A percentile compares a stretch with the other conserved stretches of the same genome.
Conservation (phyloP, 768 basidiomycete species). For the Pleurotus giganteus region DNA sequence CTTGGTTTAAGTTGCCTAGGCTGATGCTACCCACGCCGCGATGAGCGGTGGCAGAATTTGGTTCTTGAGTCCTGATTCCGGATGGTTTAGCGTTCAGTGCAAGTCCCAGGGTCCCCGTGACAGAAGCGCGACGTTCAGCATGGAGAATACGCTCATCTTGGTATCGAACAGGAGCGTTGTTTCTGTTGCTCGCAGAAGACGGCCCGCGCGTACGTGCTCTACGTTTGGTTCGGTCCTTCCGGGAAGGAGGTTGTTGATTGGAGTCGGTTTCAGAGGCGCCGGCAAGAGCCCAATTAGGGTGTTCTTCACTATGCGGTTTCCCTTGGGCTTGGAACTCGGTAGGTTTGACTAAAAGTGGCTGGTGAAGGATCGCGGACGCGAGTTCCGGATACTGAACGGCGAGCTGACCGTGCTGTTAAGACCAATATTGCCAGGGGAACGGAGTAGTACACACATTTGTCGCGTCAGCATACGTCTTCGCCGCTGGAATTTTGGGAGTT, state of each 20-base stretch:
- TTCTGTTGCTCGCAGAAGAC: neutral
- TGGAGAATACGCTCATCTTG: too few relatives aligned
- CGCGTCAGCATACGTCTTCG: slow-evolving; percentile 37
- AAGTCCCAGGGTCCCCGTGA: too few relatives aligned
- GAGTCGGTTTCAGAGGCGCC: slow-evolving; percentile 16
- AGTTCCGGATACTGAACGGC: slow-evolving; percentile 31
- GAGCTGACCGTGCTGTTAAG: slow-evolving; percentile 21
- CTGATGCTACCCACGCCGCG: too few relatives aligned
- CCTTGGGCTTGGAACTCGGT: neutral
- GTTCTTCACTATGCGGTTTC: slow-evolving; percentile 23
- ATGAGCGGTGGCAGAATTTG: too few relatives aligned
- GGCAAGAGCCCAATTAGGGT: slow-evolving; percentile 34
- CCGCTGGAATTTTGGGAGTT: slow-evolving; percentile 18
- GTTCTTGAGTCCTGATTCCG: too few relatives aligned
- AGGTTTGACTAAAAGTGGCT: slow-evolving; percentile 24
- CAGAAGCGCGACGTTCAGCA: too few relatives aligned
- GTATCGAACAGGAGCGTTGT: too few relatives aligned
- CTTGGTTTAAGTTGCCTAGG: too few relatives aligned
- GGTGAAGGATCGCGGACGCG: slow-evolving; percentile 28
- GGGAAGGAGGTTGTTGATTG: too few relatives aligned
- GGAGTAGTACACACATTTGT: slow-evolving; percentile 31
- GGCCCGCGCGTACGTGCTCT: neutral
- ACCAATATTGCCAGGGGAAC: neutral
- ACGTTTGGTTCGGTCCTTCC: neutral
- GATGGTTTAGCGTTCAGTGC: too few relatives aligned